phyloP scores from a whole-genome alignment of 2,329 filamentous ascomycete species.

The Fusarium napiforme region DNA sequence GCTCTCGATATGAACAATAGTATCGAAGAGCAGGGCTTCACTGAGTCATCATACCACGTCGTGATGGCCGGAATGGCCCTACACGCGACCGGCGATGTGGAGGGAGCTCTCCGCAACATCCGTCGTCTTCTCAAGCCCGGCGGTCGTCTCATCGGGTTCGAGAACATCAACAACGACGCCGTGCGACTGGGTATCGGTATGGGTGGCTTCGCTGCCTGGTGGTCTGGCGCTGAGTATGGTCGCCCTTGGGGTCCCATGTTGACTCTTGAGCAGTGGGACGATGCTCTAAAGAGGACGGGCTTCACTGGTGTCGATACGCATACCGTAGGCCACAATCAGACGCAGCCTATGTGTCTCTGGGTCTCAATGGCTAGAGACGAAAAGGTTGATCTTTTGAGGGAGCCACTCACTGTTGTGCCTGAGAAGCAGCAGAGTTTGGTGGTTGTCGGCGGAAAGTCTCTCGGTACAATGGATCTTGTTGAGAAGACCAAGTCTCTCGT shows the following conservation, averaged over 20 bases:
- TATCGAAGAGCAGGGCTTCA: constrained; percentile 1
- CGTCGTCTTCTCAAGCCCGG: constrained; percentile 8
- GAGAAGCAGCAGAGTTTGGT: background rate
- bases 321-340: constrained; percentile 3
- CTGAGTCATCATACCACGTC: constrained; percentile 3
- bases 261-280: constrained; percentile 18
- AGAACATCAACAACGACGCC: constrained; percentile 6
- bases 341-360: constrained; percentile 8
- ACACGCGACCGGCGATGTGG: background rate
- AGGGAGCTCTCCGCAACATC: background rate
- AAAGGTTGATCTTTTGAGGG: background rate
- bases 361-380: constrained; percentile 2
- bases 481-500: background rate
- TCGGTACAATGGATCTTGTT: constrained; percentile 1
- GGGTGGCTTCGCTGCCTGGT: constrained; percentile 24
- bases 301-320: constrained; percentile 23
- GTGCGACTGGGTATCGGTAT: background rate
- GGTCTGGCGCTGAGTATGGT: constrained; percentile 18
- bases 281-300: constrained; percentile 1
- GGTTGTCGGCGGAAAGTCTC: background rate
- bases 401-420: background rate
- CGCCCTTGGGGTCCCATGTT: constrained; percentile 11
- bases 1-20: constrained; percentile 4
- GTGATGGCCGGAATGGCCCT: background rate
- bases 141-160: constrained; percentile 7